These are phyloP conservation scores for Nemophila menziesii DNA, from an alignment of 257 asterid species.

Conservation along the genomic window DNA sequence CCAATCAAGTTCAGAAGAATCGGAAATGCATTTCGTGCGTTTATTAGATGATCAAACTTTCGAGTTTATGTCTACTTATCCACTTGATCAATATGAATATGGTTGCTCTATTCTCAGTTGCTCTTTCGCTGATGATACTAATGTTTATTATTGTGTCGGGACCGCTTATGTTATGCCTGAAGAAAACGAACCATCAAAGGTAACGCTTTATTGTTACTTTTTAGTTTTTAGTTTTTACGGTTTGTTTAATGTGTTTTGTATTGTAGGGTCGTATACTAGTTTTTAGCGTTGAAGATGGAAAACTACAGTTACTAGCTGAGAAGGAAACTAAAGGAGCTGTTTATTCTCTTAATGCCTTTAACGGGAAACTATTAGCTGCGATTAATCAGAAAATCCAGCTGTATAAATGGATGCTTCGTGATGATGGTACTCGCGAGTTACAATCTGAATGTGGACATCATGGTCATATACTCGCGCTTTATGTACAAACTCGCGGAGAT, in stretches of 20 bases:
- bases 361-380: conserved; percentile 94
- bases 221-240: background rate
- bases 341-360: conserved; percentile 85
- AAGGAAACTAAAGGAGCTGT: conserved; percentile 98
- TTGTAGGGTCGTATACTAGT: conserved; percentile 87
- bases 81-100: conserved; percentile 76
- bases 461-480: conserved; percentile 94
- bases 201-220: conserved; percentile 16
- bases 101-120: conserved; percentile 94
- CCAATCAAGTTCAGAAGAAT: conserved; percentile 63
- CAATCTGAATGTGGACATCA: conserved; percentile 98
- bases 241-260: background rate
- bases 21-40: conserved; percentile 74
- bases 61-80: conserved; percentile 72
- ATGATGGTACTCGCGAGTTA: conserved; percentile 80
- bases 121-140: conserved; percentile 83
- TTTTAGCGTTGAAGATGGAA: conserved; percentile 92
- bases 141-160: conserved; percentile 84
- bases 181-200: conserved; percentile 95
- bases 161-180: conserved; percentile 95
- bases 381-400: conserved; percentile 93
- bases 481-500: conserved; percentile 95
- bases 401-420: conserved; percentile 94
- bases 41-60: conserved; percentile 93
- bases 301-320: conserved; percentile 82